Evolutionary conservation across 169 alveolate genomes (phyloP), one percentile per base, ranked within the genome.

Genomic region (Babesia sp.): DNA sequence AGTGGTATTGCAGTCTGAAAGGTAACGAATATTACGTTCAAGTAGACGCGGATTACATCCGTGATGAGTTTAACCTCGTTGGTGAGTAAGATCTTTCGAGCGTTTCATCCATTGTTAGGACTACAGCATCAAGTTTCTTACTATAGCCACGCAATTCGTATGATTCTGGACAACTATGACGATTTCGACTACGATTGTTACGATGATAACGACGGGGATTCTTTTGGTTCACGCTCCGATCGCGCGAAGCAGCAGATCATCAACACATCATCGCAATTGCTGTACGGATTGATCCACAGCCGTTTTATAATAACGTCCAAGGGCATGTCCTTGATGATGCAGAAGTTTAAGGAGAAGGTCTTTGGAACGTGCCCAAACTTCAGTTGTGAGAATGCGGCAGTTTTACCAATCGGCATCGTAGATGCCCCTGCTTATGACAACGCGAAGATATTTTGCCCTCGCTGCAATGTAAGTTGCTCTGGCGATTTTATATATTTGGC

Each of bases 1-100:
- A 93, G 56, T 96, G 99, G 99, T 96, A 93, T 82, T 96, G 99
- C 57, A 91, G 91, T 45, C 83, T 96, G 46, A 95, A 95, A 71
- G 98, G 98, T 24, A 94, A 96, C 77, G 96, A 95, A 63, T 95
- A 87, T 76, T 93, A 95, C 29, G 93, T 91, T 9, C 97, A 94
- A 75, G 96, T 96, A 16, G 99, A 96, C 79, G 96, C 94, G 36
- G 97, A 94, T n/a, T 94, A 91, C 76, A 92, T 95, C 58, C 86
- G 94, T 76, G 99, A 97, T 79, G 94, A 95, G 58, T 94, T 95
- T 82, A 96, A 96, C 81, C 90, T 94, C 51, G 92, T 90, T 16
- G 99, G 87, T 79, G 46, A 12, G 87, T 79, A 95, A 16, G 41
- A 91, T 42, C 22, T n/a, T n/a, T n/a, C n/a, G n/a, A n/a, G n/a